phyloP scores from a whole-genome alignment of 2,329 filamentous ascomycete genomes.

The Fusarium fracticaudum region DNA sequence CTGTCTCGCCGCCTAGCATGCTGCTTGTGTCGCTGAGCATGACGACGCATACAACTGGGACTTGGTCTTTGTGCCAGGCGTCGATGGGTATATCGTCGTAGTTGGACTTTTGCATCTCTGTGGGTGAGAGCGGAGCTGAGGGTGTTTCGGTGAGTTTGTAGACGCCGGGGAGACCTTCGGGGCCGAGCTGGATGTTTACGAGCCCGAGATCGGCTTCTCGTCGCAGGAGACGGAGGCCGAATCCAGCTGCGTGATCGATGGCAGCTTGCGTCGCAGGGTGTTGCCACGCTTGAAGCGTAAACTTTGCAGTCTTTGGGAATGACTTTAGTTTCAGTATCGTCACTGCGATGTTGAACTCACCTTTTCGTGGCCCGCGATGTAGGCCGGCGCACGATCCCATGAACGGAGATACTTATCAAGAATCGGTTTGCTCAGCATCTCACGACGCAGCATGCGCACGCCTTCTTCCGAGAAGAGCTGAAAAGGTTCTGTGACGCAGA shows the following conservation, averaged over 20 bases:
- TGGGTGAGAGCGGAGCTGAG: neutral
- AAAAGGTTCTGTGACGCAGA: neutral
- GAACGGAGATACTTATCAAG: neutral
- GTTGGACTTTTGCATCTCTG: neutral
- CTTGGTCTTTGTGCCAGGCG: conserved; percentile 24
- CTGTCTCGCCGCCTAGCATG: conserved; percentile 30
- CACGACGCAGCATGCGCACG: neutral
- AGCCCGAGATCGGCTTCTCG: neutral
- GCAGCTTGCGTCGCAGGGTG: neutral
- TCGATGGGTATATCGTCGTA: conserved; percentile 8
- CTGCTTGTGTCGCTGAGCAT: conserved; percentile 27
- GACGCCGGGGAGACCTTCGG: neutral
- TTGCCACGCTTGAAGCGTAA: neutral
- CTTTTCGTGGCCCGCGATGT: neutral
- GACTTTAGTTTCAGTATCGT: accelerated
- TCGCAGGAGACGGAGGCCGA: neutral
- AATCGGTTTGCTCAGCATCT: neutral
- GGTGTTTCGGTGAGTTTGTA: neutral
- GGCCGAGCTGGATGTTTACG: neutral
- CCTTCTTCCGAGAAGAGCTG: neutral
- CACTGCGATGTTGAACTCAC: neutral
- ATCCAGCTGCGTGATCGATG: neutral
- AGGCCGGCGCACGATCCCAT: neutral
- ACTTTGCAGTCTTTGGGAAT: neutral
- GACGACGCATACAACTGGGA: conserved; percentile 19